These are phyloP conservation scores for Neocallimastix lanati DNA, from an alignment of 192 early-diverging fungal genomes.

Conservation along the genomic window DNA sequence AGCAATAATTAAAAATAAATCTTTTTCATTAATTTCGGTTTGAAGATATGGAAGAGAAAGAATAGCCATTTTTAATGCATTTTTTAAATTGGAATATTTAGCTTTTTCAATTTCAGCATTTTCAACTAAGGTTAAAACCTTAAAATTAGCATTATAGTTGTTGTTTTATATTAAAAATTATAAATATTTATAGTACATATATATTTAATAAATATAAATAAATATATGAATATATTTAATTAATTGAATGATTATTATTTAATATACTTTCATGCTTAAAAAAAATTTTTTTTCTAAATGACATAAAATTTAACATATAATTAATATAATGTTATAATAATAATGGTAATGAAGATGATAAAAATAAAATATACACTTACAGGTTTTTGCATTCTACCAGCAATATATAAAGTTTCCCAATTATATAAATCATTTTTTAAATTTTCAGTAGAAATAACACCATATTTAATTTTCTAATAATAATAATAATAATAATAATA, in stretches of 20 bases:
- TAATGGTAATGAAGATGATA: no score
- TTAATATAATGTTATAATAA: no score
- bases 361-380: no score
- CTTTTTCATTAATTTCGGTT: constrained; percentile 52
- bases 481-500: background rate
- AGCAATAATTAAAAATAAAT: constrained; percentile 67
- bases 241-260: no score
- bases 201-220: no score
- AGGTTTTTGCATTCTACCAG: constrained; percentile 95
- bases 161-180: no score
- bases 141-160: no score
- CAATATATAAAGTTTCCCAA: constrained; percentile 90
- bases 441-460: constrained; percentile 79
- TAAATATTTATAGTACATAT: no score
- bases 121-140: constrained; percentile 58
- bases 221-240: no score
- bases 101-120: constrained; percentile 55
- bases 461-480: constrained; percentile 72
- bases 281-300: background rate
- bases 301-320: background rate
- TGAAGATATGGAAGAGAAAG: constrained; percentile 46
- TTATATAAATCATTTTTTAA: constrained; percentile 73
- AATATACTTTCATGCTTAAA: no score
- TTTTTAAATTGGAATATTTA: constrained; percentile 68
- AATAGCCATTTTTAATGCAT: constrained; percentile 65